Evolutionary conservation across 192 early-diverging fungal species (phyloP).

Genomic region (Coemansia sp.): DNA sequence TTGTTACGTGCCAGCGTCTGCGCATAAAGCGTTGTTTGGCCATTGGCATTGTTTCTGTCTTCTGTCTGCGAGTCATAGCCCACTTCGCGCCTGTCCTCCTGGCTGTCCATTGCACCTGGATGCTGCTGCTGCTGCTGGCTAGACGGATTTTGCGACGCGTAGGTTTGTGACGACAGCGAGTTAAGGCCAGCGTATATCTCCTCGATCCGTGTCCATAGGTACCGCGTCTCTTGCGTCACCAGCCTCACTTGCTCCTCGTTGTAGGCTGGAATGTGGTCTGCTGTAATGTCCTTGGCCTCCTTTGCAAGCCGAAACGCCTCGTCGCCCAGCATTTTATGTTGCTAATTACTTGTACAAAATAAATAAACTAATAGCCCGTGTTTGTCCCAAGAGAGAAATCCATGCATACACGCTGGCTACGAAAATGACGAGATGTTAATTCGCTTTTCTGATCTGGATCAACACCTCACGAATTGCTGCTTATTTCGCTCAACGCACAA

Average conservation of each 20-base stretch:
- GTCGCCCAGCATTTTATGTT: constrained; percentile 67
- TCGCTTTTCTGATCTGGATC: no score
- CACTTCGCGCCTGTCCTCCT: not conserved
- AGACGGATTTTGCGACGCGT: not conserved
- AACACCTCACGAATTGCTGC: no score
- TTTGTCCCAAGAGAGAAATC: no score
- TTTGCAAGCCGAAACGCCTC: constrained; percentile 77
- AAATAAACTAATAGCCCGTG: not conserved
- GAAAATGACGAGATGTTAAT: no score
- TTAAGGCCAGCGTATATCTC: constrained; percentile 45
- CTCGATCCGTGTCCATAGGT: constrained; percentile 60
- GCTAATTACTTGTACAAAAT: constrained; percentile 1
- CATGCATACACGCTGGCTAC: no score
- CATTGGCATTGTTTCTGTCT: constrained; percentile 27
- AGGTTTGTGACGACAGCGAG: constrained; percentile 10
- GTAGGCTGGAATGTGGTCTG: constrained; percentile 75
- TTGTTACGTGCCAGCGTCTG: constrained; percentile 75
- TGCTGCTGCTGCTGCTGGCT: not conserved
- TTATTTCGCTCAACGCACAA: no score
- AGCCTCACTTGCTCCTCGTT: constrained; percentile 79
- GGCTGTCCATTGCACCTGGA: not conserved
- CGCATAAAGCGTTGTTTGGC: constrained; percentile 39
- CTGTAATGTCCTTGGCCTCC: constrained; percentile 73
- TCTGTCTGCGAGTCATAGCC: constrained; percentile 10
- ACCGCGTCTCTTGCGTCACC: constrained; percentile 78